Conservation (phyloP, 768 basidiomycete genomes). For the Amylocystis lapponica region DNA sequence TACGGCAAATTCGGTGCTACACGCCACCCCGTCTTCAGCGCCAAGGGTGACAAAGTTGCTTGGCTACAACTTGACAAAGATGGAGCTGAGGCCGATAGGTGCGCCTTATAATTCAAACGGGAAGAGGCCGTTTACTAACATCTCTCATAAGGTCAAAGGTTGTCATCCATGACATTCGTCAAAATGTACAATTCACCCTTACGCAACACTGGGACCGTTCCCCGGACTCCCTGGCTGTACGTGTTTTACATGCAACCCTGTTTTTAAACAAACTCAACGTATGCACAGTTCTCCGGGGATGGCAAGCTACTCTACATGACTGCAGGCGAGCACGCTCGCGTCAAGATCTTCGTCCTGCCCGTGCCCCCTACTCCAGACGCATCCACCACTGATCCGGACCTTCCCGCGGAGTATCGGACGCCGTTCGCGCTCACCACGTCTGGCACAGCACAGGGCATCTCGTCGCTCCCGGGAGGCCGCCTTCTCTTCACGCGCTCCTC, state of each 20-base stretch:
- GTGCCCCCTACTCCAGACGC: conserved; percentile 55
- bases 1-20: conserved; percentile 83
- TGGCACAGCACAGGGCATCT: conserved; percentile 56
- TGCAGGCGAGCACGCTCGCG: conserved; percentile 71
- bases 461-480: conserved; percentile 51
- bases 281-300: conserved; percentile 63
- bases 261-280: neutral
- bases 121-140: neutral
- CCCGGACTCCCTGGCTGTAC: conserved; percentile 52
- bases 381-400: conserved; percentile 48
- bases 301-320: conserved; percentile 65
- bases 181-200: conserved; percentile 62
- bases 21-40: conserved; percentile 63
- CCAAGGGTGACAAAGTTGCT: conserved; percentile 63
- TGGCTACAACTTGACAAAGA: conserved; percentile 88
- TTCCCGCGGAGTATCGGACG: conserved; percentile 35
- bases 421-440: conserved; percentile 57
- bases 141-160: conserved; percentile 53
- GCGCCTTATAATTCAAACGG: neutral
- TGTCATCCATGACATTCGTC: conserved; percentile 69
- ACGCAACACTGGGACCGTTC: conserved; percentile 87
- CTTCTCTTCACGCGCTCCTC: conserved; percentile 72
- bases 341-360: conserved; percentile 68
- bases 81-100: conserved; percentile 88
- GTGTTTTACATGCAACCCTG: conserved; percentile 14